Base-by-base conservation (phyloP, 2,329 filamentous ascomycete genomes). In the Aurifilum marmelostoma region DNA sequence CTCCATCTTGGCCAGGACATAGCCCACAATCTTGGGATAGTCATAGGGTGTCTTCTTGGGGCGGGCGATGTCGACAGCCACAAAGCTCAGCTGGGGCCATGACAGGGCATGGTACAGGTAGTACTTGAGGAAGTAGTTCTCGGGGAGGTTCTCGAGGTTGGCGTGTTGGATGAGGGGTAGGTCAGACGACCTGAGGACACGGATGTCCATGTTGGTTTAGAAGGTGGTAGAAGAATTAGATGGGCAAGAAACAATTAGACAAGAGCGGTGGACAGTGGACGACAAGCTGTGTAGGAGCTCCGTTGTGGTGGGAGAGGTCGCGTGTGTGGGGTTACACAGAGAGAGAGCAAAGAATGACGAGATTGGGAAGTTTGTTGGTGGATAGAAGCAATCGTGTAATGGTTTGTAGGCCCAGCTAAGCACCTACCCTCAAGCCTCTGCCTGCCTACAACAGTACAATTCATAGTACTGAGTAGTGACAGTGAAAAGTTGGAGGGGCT, bases 61-160 rank as follows among this genome's bases (percentile, higher is more conserved):
- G 47, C 93, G 89, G 27, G 91, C 92, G 69, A 94, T 90, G 80
- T 98, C 95, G 75, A 99, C 94, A 75, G 96, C 96, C 68, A 99
- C 95, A 81, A 94, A 98, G 81, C 91, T 95, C 73, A 99, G 89
- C 83, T 98, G 95, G 60, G 96, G 96, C 96, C 96, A 99, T 75
- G 94, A 97, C 74, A 98, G 89, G 21, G 95, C 94, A 82, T 99
- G 96, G 88, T 99, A 99, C 77, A 99, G 90, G 85, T 99, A 99
- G 87, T 99, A 99, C 87, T 99, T 99, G 83, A 97, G 92, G 81
- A 98, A 98, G 88, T 99, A 99, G 86, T 99, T 99, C 82, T 99
- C 96, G 73, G 96, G 96, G 66, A 99, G 88, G 84, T 99, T 99
- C 80, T 97, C 97, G 79, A 99, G 94, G 85, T 99, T 98, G 78